Evolutionary conservation across 768 basidiomycete species (phyloP).

Genomic region (Neoboletus subvelutipes): DNA sequence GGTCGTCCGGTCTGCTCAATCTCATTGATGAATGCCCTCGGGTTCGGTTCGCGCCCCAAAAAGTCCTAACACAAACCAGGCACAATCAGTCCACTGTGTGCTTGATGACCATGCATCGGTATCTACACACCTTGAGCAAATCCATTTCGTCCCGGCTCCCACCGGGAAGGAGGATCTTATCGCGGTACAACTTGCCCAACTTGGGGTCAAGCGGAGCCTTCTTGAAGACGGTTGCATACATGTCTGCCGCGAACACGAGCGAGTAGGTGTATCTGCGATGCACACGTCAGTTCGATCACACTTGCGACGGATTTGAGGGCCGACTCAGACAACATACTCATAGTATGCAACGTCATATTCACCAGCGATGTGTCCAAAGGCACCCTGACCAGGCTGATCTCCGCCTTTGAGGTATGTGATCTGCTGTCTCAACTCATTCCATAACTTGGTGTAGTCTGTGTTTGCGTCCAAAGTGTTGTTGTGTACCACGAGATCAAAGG

Average conservation of each 20-base stretch:
- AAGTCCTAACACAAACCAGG: constrained; percentile 50
- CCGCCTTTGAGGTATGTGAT: constrained; percentile 65
- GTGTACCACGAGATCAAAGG: constrained; percentile 17
- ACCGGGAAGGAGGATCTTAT: constrained; percentile 68
- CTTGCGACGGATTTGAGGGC: background rate
- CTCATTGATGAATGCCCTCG: constrained; percentile 70
- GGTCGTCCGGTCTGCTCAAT: constrained; percentile 46
- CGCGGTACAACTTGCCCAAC: constrained; percentile 65
- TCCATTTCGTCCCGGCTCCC: constrained; percentile 75
- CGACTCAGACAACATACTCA: constrained; percentile 34
- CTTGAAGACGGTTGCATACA: constrained; percentile 73
- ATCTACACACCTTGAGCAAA: constrained; percentile 58
- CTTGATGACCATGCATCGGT: background rate
- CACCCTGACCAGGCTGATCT: constrained; percentile 65
- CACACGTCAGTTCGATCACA: background rate
- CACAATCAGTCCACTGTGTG: background rate
- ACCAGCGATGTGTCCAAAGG: constrained; percentile 72
- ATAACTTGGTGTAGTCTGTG: constrained; percentile 69
- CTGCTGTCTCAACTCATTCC: constrained; percentile 67
- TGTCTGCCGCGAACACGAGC: constrained; percentile 58
- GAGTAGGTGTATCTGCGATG: constrained; percentile 62
- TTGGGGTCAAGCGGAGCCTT: constrained; percentile 67
- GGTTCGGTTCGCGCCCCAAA: constrained; percentile 72
- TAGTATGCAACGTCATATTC: constrained; percentile 72
- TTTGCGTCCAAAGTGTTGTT: constrained; percentile 40